Conservation (phyloP, 2,329 filamentous ascomycete genomes). For the Aspergillus proliferans region DNA sequence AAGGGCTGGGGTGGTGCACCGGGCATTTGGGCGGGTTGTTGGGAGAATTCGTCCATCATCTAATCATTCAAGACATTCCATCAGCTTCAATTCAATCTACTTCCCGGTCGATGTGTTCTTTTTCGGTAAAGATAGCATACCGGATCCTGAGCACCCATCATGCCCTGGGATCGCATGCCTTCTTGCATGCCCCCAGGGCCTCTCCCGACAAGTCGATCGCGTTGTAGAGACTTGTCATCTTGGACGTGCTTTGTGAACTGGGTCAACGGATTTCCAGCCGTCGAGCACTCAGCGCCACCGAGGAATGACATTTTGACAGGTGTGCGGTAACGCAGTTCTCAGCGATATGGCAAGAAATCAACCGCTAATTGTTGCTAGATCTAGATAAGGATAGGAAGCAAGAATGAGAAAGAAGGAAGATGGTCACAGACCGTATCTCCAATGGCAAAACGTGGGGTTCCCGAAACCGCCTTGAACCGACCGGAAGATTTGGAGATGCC, state of each 20-base stretch:
- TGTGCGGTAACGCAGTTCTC: background rate
- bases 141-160: conserved; percentile 67
- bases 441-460: conserved; percentile 19
- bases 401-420: background rate
- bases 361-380: background rate
- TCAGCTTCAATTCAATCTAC: background rate
- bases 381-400: background rate
- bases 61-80: conserved; percentile 36
- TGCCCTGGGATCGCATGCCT: conserved; percentile 67
- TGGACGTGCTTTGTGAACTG: conserved; percentile 97
- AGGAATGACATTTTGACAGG: conserved; percentile 76
- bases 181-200: conserved; percentile 65
- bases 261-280: conserved; percentile 88
- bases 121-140: conserved; percentile 31
- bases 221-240: conserved; percentile 90
- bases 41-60: conserved; percentile 93
- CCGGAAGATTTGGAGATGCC: conserved; percentile 12
- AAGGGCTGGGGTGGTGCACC: conserved; percentile 53
- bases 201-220: conserved; percentile 76
- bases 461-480: conserved; percentile 13
- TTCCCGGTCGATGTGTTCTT: conserved; percentile 1
- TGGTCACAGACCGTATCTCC: conserved; percentile 3
- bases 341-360: conserved; percentile 3
- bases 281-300: conserved; percentile 92
- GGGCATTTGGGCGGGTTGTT: conserved; percentile 62